Conservation (phyloP, 768 basidiomycete species). For the Ephemerocybe angulata region DNA sequence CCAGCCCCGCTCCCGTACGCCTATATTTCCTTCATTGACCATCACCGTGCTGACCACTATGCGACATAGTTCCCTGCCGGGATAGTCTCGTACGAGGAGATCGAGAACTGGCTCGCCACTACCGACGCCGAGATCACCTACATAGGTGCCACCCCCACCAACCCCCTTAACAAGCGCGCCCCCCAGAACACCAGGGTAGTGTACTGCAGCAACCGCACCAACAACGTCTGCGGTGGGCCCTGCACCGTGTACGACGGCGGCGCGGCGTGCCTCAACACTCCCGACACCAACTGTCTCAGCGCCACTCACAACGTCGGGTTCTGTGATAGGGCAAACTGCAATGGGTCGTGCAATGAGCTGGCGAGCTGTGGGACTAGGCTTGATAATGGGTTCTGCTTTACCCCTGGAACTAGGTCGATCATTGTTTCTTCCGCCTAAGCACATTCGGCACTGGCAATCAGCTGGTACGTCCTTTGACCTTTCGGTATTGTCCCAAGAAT, state of each 20-base stretch:
- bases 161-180: conserved; percentile 21
- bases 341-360: conserved; percentile 18
- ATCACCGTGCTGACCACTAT: too few species aligned
- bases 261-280: conserved; percentile 22
- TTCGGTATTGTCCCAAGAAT: too few species aligned
- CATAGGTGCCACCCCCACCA: conserved; percentile 13
- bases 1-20: too few species aligned
- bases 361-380: conserved; percentile 23
- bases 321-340: conserved; percentile 22
- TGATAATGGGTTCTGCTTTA: conserved; percentile 25
- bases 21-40: too few species aligned
- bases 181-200: conserved; percentile 22
- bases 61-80: too few species aligned
- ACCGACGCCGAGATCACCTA: conserved; percentile 14
- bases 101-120: conserved; percentile 10
- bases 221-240: conserved; percentile 24
- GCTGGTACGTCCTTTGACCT: too few species aligned
- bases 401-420: conserved; percentile 28
- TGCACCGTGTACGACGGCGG: conserved; percentile 32
- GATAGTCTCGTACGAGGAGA: conserved; percentile 1
- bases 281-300: conserved; percentile 25
- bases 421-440: not conserved
- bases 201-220: conserved; percentile 22
- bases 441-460: too few species aligned
- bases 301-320: conserved; percentile 28